Evolutionary conservation across 2,329 filamentous ascomycete species (phyloP), one percentile per base, ranked within the genome.

Genomic region (Parastagonospora nodorum): DNA sequence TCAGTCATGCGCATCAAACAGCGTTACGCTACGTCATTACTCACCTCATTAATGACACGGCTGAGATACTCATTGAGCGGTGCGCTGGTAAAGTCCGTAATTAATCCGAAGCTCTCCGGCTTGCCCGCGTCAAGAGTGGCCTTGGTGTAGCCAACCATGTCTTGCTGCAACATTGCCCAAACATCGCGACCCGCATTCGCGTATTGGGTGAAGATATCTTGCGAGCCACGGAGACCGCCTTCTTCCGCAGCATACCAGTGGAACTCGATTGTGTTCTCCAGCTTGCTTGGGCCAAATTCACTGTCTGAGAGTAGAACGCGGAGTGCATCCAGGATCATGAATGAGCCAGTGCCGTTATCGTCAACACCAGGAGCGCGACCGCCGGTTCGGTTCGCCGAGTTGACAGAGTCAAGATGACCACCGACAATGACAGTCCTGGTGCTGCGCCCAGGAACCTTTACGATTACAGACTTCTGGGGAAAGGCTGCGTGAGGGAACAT

Each of bases 141-240:
- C 71, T 92, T 85, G 5, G 91, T 83, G 71, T 88, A 97, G 11
- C 92, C 92, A 1, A 63, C 66, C 93, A 97, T 97, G 74, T 97
- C 93, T 75, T 97, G 92, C 78, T 97, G 92, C 46, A 97, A 83
- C 93, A 97, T 97, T 27, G 92, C 92, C 77, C 92, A 94, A 73
- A 97, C 82, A 59, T 92, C 86, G 29, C 87, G 83, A 27, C 82
- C 81, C 15, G 83, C 74, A 69, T 86, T 84, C 74, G 88, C 86
- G 69, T 97, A 97, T 11, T 83, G 77, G 40, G 83, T 81, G 78
- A 96, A 97, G 73, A 97, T 89, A 51, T 89, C 92, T 73, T 96
- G 91, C 66, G 88, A 92, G 51, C 91, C 91, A 6, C 95, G 82
- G 42, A 96, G 80, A 36, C 92, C 91, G 48, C 87, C 90, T 74